Evolutionary conservation across 331 rosid genomes (phyloP).

Genomic region (Stylosanthes scabra): DNA sequence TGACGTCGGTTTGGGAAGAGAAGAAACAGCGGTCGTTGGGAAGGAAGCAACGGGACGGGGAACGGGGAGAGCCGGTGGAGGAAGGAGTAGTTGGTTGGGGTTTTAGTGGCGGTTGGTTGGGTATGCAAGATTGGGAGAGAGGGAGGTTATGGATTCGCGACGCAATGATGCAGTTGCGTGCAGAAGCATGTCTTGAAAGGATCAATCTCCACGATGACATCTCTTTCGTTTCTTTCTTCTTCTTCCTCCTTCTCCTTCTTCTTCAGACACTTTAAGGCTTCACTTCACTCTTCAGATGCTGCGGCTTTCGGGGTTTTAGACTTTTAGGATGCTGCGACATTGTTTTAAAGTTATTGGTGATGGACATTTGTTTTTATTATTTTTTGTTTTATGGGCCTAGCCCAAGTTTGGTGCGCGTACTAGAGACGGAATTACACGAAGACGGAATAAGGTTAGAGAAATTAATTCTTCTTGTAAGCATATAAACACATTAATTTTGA

Average conservation of each 20-base stretch:
- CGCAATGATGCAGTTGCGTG: slow-evolving; percentile 13
- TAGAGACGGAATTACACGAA: too few species aligned
- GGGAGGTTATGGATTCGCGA: slow-evolving; percentile 34
- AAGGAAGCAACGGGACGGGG: background rate
- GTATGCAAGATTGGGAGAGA: background rate
- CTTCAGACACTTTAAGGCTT: background rate
- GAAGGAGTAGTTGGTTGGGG: background rate
- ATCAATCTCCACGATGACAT: slow-evolving; percentile 47
- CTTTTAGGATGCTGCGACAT: background rate
- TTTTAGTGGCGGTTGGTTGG: background rate
- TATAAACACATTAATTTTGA: too few species aligned
- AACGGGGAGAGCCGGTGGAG: background rate
- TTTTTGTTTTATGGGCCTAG: too few species aligned
- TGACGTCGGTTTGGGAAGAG: slow-evolving; percentile 16
- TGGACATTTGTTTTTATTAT: too few species aligned
- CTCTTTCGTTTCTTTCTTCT: background rate
- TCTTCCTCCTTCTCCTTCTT: background rate
- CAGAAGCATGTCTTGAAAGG: slow-evolving; percentile 36
- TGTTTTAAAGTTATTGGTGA: too few species aligned
- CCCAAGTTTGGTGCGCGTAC: too few species aligned
- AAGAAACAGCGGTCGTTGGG: slow-evolving; percentile 33
- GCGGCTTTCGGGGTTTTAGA: background rate
- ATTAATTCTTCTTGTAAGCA: too few species aligned
- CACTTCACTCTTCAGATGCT: background rate
- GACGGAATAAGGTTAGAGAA: too few species aligned